Base-by-base conservation (phyloP, 2,329 filamentous ascomycete species). In the Ceratocystis eucalypticola region DNA sequence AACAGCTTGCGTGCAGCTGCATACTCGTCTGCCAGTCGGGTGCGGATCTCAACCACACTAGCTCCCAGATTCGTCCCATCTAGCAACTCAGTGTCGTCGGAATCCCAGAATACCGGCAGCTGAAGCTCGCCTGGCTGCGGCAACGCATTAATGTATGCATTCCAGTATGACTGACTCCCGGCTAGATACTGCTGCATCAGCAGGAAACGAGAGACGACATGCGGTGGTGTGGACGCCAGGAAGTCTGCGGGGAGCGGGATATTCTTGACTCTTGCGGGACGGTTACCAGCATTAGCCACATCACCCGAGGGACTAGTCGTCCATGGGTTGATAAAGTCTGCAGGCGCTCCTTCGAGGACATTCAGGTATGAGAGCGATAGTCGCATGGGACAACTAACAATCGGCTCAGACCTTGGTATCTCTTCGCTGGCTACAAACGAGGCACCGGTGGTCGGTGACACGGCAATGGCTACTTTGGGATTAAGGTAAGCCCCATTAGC, bases 121-220 rank as follows among this genome's bases (percentile, higher is more conserved):
- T 76, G 78, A 77, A 75, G 70, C 1, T 84, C 75, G 8, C 80
- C 78, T 0, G 86, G 85, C 68, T 84, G 82, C 1, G 88, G 87
- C 0, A 91, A 77, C 0, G 82, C 82, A 8, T 76, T 75, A 69
- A 91, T 82, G 74, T 91, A 91, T 1, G 84, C 80, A 72, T 77
- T 79, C 88, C 88, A 91, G 70, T 82, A 84, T 0, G 87, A 88
- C 1, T 78, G 71, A 1, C 74, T 66, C 1, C 81, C 82, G 1
- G 80, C 74, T 41, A 90, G 77, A 71, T 84, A 85, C 72, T 91
- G 84, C 68, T 86, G 83, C 72, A 88, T 79, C 5, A 91, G 78
- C 69, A 88, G 87, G 74, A 90, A 87, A 3, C 86, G 81, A 7
- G 84, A 81, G 62, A 86, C 75, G 66, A 88, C 82, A 70, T 88